Evolutionary conservation across 2,329 filamentous ascomycete species (phyloP).

Genomic region (Calonectria henricotiae): DNA sequence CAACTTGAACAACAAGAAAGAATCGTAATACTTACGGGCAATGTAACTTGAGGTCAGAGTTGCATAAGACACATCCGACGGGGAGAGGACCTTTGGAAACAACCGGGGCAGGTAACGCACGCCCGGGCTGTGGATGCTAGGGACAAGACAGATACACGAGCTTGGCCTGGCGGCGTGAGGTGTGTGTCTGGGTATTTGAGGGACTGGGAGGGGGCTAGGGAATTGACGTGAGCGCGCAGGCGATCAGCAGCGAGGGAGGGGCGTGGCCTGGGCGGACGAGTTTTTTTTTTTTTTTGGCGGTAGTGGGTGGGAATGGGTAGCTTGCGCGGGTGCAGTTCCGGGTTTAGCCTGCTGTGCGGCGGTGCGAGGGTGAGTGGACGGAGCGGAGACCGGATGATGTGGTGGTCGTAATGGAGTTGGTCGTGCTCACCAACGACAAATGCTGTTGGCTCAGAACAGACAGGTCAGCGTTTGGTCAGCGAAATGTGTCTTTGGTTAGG

Average conservation of each 20-base stretch:
- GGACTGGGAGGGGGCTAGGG: slow-evolving; percentile 41
- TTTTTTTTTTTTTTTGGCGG: slow-evolving; percentile 33
- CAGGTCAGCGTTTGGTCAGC: slow-evolving; percentile 36
- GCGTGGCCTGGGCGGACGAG: slow-evolving; percentile 39
- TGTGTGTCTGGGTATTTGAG: slow-evolving; percentile 51
- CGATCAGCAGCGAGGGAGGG: slow-evolving; percentile 35
- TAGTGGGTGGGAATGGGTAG: slow-evolving; percentile 33
- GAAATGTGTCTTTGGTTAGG: slow-evolving; percentile 34
- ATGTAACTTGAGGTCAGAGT: slow-evolving; percentile 53
- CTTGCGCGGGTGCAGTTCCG: slow-evolving; percentile 33
- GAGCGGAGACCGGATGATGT: slow-evolving; percentile 33
- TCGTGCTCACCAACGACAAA: slow-evolving; percentile 33
- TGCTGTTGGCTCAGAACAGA: slow-evolving; percentile 32
- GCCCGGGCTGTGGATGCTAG: slow-evolving; percentile 47
- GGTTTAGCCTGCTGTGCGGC: slow-evolving; percentile 35
- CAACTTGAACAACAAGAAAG: slow-evolving; percentile 36
- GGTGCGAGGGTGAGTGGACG: slow-evolving; percentile 34
- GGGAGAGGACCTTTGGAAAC: slow-evolving; percentile 46
- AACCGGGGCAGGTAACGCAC: slow-evolving; percentile 49
- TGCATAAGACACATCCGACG: slow-evolving; percentile 49
- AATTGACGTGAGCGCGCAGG: slow-evolving; percentile 40
- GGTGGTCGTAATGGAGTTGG: slow-evolving; percentile 32
- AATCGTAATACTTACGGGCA: slow-evolving; percentile 58
- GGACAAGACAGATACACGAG: slow-evolving; percentile 51
- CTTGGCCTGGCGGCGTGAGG: slow-evolving; percentile 41